phyloP scores from a whole-genome alignment of 768 basidiomycete genomes.

The Suillus subluteus region DNA sequence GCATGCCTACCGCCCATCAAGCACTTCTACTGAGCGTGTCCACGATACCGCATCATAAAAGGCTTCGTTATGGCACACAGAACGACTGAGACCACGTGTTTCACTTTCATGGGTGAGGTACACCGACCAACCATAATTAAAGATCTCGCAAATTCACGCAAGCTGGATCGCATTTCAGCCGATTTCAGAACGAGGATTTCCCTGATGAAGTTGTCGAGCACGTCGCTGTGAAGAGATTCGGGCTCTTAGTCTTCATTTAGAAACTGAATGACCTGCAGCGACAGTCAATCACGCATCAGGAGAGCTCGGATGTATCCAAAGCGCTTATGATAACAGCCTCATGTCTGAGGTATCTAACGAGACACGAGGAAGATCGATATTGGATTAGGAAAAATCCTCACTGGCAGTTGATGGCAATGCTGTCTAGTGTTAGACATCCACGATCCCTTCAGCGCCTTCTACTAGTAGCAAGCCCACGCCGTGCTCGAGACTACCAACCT shows the following conservation, averaged over 20 bases:
- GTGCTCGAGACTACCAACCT: not conserved
- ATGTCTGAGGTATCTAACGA: not conserved
- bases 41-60: no score
- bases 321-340: not conserved
- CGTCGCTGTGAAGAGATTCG: slow-evolving; percentile 43
- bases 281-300: not conserved
- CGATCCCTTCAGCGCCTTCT: not conserved
- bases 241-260: slow-evolving; percentile 16
- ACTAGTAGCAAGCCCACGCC: not conserved
- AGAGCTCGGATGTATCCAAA: not conserved
- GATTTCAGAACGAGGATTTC: no score
- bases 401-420: not conserved
- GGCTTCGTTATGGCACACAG: not conserved
- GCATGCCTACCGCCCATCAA: not conserved
- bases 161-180: no score
- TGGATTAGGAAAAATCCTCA: not conserved
- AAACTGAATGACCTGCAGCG: not conserved
- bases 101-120: not conserved
- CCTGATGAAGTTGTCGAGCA: slow-evolving; percentile 39
- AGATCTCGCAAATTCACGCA: not conserved
- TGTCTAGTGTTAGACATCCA: not conserved
- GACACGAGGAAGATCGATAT: not conserved
- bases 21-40: not conserved
- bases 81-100: not conserved
- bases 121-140: not conserved